Evolutionary conservation across 2,329 filamentous ascomycete genomes (phyloP).

Genomic region (Xylariales sp.): DNA sequence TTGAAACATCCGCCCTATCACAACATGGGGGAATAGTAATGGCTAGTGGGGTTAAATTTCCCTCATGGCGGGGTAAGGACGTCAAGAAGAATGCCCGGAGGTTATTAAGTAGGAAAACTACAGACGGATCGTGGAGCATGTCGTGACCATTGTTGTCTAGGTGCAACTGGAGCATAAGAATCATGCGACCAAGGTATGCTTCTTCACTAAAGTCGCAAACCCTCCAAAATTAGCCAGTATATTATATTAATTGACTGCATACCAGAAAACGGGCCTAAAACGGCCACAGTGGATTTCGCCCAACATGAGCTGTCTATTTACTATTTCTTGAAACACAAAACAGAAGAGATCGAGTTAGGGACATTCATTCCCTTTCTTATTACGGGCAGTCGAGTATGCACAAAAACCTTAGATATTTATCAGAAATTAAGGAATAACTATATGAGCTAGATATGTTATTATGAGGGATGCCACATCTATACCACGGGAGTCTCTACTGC

Average conservation of each 20-base stretch:
- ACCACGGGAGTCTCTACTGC: constrained; percentile 1
- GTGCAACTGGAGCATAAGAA: constrained; percentile 38
- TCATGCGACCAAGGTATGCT: constrained; percentile 33
- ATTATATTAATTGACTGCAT: constrained; percentile 11
- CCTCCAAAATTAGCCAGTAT: neutral
- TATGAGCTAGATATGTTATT: neutral
- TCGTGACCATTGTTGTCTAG: constrained; percentile 38
- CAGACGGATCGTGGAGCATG: constrained; percentile 41
- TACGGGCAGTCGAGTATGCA: constrained; percentile 4
- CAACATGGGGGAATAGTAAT: constrained; percentile 55
- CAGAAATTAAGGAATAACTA: neutral
- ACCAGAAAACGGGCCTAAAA: constrained; percentile 5
- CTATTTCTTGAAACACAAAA: constrained; percentile 5
- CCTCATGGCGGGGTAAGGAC: constrained; percentile 44
- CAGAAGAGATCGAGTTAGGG: constrained; percentile 10
- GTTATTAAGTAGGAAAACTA: constrained; percentile 37
- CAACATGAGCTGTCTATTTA: constrained; percentile 16
- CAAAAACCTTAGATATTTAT: neutral
- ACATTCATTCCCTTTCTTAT: constrained; percentile 21
- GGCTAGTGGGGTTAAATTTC: constrained; percentile 46
- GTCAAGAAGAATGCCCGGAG: constrained; percentile 23
- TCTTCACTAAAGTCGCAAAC: constrained; percentile 2
- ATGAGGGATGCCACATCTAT: constrained; percentile 3
- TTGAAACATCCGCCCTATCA: constrained; percentile 48
- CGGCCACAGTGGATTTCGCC: constrained; percentile 22